Conservation (phyloP, 108 stramenopile genomes). For the Stephanodiscus triporus region DNA sequence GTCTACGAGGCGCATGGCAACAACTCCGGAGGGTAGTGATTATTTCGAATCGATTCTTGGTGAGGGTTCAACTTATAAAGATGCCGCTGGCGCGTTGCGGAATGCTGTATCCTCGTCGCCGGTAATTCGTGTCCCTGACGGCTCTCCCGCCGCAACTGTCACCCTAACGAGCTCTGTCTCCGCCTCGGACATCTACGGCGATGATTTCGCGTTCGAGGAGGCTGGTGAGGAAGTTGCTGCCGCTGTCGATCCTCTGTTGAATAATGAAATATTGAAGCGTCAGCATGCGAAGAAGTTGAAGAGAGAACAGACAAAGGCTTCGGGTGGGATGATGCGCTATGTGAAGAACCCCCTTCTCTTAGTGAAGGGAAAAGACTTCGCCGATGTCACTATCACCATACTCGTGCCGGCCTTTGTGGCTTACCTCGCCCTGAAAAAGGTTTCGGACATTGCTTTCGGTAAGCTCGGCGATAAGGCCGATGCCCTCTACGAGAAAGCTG, state of each 20-base stretch:
- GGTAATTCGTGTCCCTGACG: conserved; percentile 52
- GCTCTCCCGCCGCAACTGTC: conserved; percentile 49
- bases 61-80: conserved; percentile 44
- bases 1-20: conserved; percentile 27
- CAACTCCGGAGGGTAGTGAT: conserved; percentile 16
- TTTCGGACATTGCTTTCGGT: conserved; percentile 26
- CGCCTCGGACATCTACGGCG: conserved; percentile 39
- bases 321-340: conserved; percentile 49
- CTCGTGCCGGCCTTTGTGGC: conserved; percentile 48
- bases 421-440: conserved; percentile 36
- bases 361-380: conserved; percentile 56
- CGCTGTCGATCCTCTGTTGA: conserved; percentile 39
- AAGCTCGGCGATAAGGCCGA: conserved; percentile 51
- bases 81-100: conserved; percentile 28
- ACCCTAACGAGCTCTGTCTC: conserved; percentile 47
- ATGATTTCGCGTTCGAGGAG: conserved; percentile 39
- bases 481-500: conserved; percentile 56
- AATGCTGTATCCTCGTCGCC: conserved; percentile 30
- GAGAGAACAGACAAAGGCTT: conserved; percentile 37
- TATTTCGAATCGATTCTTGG: conserved; percentile 54
- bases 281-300: conserved; percentile 49
- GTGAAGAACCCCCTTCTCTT: conserved; percentile 48
- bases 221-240: conserved; percentile 30
- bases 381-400: conserved; percentile 50
- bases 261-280: conserved; percentile 59